Percentiles rank a stretch among this genome's conserved stretches.
phyloP scores from a whole-genome alignment of 1,139 yeast genomes.

The Sugiyamaella novakii region DNA sequence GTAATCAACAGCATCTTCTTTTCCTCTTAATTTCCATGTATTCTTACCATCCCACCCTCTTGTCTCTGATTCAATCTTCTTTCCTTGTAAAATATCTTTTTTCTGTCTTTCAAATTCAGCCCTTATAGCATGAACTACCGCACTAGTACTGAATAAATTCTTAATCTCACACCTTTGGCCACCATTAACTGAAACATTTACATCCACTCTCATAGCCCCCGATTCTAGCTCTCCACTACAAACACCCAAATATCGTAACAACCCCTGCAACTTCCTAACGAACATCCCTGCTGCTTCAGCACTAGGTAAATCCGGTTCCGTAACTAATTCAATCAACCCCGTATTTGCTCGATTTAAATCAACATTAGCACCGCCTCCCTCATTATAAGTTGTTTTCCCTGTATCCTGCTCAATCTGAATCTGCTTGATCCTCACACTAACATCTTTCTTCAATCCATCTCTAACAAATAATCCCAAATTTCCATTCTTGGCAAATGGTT shows the following conservation, averaged over 20 bases:
- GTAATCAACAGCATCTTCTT: conserved; percentile 84
- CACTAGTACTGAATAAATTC: conserved; percentile 81
- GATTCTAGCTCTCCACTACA: conserved; percentile 91
- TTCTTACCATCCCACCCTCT: conserved; percentile 85
- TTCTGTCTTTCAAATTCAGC: conserved; percentile 77
- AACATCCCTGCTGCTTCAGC: conserved; percentile 74
- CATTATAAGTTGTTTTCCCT: conserved; percentile 71
- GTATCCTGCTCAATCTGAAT: conserved; percentile 94
- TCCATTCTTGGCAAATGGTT: conserved; percentile 78
- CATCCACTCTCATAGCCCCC: conserved; percentile 95
- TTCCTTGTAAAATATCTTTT: conserved; percentile 42
- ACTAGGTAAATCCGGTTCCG: conserved; percentile 79
- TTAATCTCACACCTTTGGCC: conserved; percentile 80
- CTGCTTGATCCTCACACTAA: conserved; percentile 57
- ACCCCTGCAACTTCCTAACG: conserved; percentile 74
- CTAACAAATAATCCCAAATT: conserved; percentile 50
- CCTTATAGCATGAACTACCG: conserved; percentile 73
- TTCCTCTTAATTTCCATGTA: conserved; percentile 68
- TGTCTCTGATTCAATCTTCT: conserved; percentile 62
- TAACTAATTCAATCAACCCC: conserved; percentile 88
- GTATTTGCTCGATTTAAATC: conserved; percentile 85
- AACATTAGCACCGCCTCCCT: conserved; percentile 45
- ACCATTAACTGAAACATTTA: conserved; percentile 75
- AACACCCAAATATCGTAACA: conserved; percentile 67
- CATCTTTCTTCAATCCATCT: conserved; percentile 53